Conservation (phyloP, 78 protist genomes). For the Dictyostelium discoideum region DNA sequence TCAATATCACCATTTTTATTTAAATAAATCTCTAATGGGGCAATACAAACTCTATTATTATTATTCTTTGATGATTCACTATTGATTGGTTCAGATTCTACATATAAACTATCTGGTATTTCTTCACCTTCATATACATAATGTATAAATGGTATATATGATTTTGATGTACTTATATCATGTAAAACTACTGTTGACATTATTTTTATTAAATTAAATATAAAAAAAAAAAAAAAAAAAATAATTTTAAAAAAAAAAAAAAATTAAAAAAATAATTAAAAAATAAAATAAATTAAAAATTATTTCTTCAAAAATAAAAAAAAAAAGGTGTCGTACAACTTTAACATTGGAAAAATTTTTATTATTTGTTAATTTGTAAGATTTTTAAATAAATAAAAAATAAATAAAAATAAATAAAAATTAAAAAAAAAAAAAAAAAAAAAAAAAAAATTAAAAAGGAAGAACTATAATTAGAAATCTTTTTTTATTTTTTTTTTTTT, state of each 20-base stretch:
- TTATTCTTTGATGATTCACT: too few species aligned
- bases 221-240: background rate
- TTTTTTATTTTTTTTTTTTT: background rate
- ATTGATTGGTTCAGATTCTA: background rate
- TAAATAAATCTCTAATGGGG: slow-evolving; percentile 18
- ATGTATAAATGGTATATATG: slow-evolving; percentile 31
- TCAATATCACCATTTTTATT: slow-evolving; percentile 21
- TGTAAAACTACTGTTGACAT: slow-evolving; percentile 7
- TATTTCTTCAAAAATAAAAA: too few species aligned
- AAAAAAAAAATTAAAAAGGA: background rate
- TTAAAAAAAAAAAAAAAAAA: background rate
- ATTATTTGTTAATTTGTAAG: too few species aligned
- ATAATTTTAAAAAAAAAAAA: background rate
- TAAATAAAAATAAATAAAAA: background rate
- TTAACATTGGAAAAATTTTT: too few species aligned
- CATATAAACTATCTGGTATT: slow-evolving; percentile 15
- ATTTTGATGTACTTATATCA: background rate
- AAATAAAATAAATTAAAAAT: background rate
- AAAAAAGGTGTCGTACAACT: too few species aligned
- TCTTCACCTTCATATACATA: slow-evolving; percentile 33
- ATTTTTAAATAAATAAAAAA: background rate
- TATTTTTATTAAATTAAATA: background rate
- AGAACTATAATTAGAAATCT: background rate
- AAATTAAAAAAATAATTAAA: background rate
- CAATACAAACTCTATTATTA: background rate